Percentiles rank a stretch among this genome's conserved stretches.
Conservation (phyloP, 2,329 filamentous ascomycete species). For the Cladosporium sp. region DNA sequence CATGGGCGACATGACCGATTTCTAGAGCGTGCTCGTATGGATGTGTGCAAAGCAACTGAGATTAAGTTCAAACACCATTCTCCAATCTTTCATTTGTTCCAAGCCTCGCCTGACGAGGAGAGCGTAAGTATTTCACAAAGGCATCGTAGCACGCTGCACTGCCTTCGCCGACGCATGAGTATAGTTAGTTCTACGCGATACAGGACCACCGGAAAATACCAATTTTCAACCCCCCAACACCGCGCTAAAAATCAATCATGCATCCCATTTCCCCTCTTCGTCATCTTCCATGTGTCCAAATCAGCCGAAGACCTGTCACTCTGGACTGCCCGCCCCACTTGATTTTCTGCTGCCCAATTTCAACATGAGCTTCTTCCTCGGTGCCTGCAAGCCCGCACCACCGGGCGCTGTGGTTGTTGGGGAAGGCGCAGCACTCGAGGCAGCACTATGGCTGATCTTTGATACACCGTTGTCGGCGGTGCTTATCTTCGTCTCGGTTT, state of each 20-base stretch:
- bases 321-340: neutral
- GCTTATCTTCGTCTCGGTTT: neutral
- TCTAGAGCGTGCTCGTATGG: neutral
- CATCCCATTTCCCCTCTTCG: neutral
- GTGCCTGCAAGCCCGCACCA: neutral
- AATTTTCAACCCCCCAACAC: neutral
- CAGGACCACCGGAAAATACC: neutral
- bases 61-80: too few species aligned
- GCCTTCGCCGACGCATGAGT: too few species aligned
- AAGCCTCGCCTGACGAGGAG: too few species aligned
- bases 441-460: conserved; percentile 5
- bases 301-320: neutral
- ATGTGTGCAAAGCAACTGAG: too few species aligned
- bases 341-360: conserved; percentile 17
- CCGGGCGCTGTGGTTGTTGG: neutral
- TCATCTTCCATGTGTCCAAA: neutral
- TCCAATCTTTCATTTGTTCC: too few species aligned
- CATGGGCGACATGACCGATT: conserved; percentile 48
- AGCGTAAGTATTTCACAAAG: neutral
- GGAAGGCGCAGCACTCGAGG: conserved; percentile 5
- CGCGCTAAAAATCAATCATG: neutral
- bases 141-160: neutral
- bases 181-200: neutral
- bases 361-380: conserved; percentile 23
- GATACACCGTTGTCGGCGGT: neutral